Evolutionary conservation across 2,329 filamentous ascomycete species (phyloP).

Genomic region (Stromatinia cepivora): DNA sequence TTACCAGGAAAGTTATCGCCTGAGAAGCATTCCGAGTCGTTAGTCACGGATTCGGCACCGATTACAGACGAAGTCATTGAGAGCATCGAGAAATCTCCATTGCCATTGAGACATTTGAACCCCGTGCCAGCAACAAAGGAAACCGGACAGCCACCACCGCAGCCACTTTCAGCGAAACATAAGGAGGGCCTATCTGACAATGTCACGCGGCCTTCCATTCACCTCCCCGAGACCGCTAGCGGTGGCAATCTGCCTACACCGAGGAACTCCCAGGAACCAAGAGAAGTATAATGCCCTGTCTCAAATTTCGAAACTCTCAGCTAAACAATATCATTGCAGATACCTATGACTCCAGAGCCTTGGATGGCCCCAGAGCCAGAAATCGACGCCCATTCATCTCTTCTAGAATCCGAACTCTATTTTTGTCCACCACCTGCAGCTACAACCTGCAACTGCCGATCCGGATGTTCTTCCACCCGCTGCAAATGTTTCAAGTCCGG

Average conservation of each 20-base stretch:
- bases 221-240: background rate
- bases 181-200: background rate
- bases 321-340: background rate
- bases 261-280: background rate
- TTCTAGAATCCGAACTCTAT: background rate
- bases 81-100: constrained; percentile 11
- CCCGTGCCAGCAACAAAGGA: background rate
- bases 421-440: background rate
- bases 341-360: constrained; percentile 2
- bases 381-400: background rate
- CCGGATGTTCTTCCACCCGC: background rate
- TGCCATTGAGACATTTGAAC: background rate
- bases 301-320: too few species aligned
- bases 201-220: background rate
- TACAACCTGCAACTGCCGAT: constrained; percentile 12
- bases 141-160: background rate
- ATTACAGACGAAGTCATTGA: background rate
- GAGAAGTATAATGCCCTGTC: background rate
- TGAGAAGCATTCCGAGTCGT: background rate
- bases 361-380: constrained; percentile 1
- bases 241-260: background rate
- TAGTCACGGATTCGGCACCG: too few species aligned
- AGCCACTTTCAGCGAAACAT: background rate
- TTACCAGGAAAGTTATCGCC: background rate
- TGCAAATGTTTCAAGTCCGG: constrained; percentile 16